These are phyloP conservation scores for Talaromyces albobiverticillius DNA, from an alignment of 2,329 filamentous ascomycete species.

Conservation along the genomic window DNA sequence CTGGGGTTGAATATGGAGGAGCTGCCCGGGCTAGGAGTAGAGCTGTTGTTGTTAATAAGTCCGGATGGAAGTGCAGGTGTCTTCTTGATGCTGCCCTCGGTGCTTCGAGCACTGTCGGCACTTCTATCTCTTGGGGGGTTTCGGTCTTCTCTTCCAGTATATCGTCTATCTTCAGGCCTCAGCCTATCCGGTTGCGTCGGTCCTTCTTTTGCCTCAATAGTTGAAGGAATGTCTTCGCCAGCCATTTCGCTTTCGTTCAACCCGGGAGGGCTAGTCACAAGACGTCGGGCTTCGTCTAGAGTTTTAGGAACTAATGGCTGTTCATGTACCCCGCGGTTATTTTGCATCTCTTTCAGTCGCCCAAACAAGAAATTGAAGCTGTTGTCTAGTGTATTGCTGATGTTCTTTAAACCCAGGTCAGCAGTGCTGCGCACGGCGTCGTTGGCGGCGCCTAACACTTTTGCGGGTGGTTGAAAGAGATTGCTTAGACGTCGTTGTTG, in stretches of 20 bases:
- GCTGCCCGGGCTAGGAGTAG: slow-evolving; percentile 20
- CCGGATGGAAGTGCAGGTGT: slow-evolving; percentile 12
- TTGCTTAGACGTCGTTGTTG: slow-evolving; percentile 79
- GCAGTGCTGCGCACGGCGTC: slow-evolving; percentile 84
- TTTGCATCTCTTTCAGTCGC: slow-evolving; percentile 67
- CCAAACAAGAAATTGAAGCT: slow-evolving; percentile 94
- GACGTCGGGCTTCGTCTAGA: slow-evolving; percentile 83
- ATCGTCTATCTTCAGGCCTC: slow-evolving; percentile 61
- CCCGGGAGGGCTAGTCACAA: slow-evolving; percentile 61
- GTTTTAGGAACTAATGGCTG: slow-evolving; percentile 71
- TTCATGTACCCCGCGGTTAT: slow-evolving; percentile 47
- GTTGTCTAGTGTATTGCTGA: slow-evolving; percentile 83
- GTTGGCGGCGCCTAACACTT: slow-evolving; percentile 75
- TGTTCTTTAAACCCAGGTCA: slow-evolving; percentile 87
- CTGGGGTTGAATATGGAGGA: slow-evolving; percentile 23
- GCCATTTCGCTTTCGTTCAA: slow-evolving; percentile 50
- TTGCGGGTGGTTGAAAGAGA: slow-evolving; percentile 78
- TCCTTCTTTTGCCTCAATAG: slow-evolving; percentile 38
- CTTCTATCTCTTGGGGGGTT: slow-evolving; percentile 67
- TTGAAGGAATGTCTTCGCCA: slow-evolving; percentile 53
- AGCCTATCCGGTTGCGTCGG: slow-evolving; percentile 33
- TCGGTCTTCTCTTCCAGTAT: slow-evolving; percentile 69
- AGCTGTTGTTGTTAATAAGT: slow-evolving; percentile 17
- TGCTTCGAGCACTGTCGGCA: slow-evolving; percentile 60
- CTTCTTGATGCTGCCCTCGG: slow-evolving; percentile 27